These are phyloP conservation scores for Penicillium sp. DNA, from an alignment of 2,329 filamentous ascomycete species.

Conservation along the genomic window DNA sequence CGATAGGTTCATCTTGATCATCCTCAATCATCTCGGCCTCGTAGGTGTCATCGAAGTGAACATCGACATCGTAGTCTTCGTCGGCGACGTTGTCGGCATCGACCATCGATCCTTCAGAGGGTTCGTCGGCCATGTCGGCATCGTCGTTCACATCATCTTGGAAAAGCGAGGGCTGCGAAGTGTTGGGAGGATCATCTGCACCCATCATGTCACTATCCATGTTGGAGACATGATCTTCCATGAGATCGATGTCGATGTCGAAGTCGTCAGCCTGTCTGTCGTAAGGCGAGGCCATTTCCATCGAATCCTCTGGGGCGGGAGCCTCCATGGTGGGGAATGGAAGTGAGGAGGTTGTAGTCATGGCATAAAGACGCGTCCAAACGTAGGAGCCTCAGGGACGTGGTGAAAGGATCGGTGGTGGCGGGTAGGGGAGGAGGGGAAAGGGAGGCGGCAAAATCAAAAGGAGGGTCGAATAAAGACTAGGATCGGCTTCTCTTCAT, in stretches of 20 bases:
- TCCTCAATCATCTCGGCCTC: conserved; percentile 40
- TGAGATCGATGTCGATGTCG: conserved; percentile 55
- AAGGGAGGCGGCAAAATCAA: conserved; percentile 1
- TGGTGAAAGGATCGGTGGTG: conserved; percentile 17
- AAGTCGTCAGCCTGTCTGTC: conserved; percentile 46
- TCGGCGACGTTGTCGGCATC: conserved; percentile 32
- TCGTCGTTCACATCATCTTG: conserved; percentile 32
- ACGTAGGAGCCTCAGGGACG: conserved; percentile 8
- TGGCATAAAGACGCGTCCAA: conserved; percentile 24
- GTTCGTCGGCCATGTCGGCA: conserved; percentile 46
- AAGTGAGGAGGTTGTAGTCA: conserved; percentile 32
- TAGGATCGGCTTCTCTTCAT: no score
- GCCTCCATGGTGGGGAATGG: conserved; percentile 35
- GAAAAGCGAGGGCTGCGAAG: conserved; percentile 28
- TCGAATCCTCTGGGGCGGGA: conserved; percentile 38
- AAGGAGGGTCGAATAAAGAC: background rate
- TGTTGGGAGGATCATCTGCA: conserved; percentile 35
- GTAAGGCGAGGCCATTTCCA: conserved; percentile 41
- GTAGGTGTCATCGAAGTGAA: conserved; percentile 30
- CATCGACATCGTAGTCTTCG: conserved; percentile 26
- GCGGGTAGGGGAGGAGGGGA: conserved; percentile 13
- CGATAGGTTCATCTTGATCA: conserved; percentile 34
- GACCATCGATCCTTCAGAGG: conserved; percentile 36
- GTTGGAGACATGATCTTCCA: conserved; percentile 53
- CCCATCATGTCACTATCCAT: conserved; percentile 48